Base-by-base conservation (phyloP, 768 basidiomycete species). In the Pisolithus microcarpus region DNA sequence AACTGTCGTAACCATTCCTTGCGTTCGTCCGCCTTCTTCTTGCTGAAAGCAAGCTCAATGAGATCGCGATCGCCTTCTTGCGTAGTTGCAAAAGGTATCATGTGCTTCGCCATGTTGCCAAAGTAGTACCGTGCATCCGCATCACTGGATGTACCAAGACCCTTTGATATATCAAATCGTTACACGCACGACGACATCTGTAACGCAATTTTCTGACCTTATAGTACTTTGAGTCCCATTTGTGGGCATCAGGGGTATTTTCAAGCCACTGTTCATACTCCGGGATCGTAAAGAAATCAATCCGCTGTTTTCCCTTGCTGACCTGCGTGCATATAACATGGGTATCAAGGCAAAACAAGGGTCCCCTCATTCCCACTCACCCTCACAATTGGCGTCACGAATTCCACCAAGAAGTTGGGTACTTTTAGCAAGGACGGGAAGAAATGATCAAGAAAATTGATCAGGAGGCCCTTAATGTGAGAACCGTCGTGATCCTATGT, bases 401-500 rank as follows among this genome's bases (percentile, higher is more conserved):
- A 99, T 64, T 99, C 96, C 36, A 98, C 90, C 46, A 99, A 72
- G 71, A 99, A 99, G 52, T 87, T 84, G 1, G 91, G 87, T 16
- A 96, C 69, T 65, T 85, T 91, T 51, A 99, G 77, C 19, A 99
- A 74, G 2, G 95, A 96, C 0, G 96, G 96, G 68, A 87, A 97
- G 68, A 93, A 98, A 65, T 94, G 87, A 61, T 98, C 96, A 53
- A 99, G 72, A 67, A 93, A 98, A 70, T 99, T 99, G 72, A 99
- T 94, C 45, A 99, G 77, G 7, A 98, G 80, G n/a, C 96, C 96
- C 69, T 99, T 99, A 73, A 99, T 99, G 71, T 99, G 96, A n/a
- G 96, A 98, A 47, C 96, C 96, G 70, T 99, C 96, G 70, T 98
- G 92, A 81, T 99, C 96, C 92, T 96, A 63, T 4, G 46, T 43